These are phyloP conservation scores for Picea abies DNA, from an alignment of 83 land plant species.

Conservation along the genomic window DNA sequence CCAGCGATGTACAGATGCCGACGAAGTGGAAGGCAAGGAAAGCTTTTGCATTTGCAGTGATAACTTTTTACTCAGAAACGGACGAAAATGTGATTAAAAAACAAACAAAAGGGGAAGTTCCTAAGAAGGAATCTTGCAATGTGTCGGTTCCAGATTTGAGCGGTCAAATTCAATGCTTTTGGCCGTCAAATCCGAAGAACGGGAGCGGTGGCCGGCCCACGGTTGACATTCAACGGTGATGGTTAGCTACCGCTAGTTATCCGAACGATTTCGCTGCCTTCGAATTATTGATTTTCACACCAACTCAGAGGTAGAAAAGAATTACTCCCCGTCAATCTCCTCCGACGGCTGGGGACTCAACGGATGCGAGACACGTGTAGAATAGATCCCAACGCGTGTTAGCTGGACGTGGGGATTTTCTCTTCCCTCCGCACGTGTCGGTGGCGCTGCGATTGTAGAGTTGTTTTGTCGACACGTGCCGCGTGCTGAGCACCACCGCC, in stretches of 20 bases:
- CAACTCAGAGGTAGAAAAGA: no score
- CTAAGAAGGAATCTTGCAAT: neutral
- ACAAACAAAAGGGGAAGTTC: neutral
- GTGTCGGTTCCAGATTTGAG: neutral
- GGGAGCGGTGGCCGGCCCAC: neutral
- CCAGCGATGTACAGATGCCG: no score
- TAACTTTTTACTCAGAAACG: no score
- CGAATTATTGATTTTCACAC: no score
- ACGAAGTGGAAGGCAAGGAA: no score
- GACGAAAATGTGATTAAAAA: neutral
- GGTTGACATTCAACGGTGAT: neutral
- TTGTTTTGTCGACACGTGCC: conserved; percentile 15
- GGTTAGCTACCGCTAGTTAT: no score
- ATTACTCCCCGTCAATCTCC: neutral
- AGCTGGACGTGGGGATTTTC: neutral
- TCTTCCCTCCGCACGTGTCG: neutral
- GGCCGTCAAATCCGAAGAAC: conserved; percentile 14
- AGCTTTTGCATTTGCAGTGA: no score
- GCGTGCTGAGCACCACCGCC: conserved; percentile 16
- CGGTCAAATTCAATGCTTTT: neutral
- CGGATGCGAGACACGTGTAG: neutral
- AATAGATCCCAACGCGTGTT: no score
- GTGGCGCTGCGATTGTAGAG: conserved; percentile 6
- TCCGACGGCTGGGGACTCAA: neutral
- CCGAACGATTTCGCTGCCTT: no score